phyloP scores from a whole-genome alignment of 345 rosid species.

The Passiflora organensis region DNA sequence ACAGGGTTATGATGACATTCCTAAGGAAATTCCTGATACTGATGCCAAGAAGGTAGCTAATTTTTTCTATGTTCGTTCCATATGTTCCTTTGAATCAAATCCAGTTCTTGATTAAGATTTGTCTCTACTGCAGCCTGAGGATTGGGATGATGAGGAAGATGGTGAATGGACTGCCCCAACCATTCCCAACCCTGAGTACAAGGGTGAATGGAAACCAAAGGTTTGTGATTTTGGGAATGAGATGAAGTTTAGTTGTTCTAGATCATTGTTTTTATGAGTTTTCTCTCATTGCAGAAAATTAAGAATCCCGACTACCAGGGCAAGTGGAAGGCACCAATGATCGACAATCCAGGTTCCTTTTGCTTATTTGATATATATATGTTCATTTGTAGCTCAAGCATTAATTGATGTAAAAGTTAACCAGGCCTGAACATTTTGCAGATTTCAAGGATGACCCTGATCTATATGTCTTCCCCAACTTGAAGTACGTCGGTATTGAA shows the following conservation, averaged over 20 bases:
- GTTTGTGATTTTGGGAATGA: conserved; percentile 60
- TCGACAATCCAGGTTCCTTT: conserved; percentile 91
- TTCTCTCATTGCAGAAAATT: conserved; percentile 55
- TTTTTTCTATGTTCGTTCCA: background rate
- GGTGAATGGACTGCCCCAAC: conserved; percentile 99
- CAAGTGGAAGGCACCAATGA: conserved; percentile 94
- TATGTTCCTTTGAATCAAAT: background rate
- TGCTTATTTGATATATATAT: background rate
- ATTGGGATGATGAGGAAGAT: conserved; percentile 99
- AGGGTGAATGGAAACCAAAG: conserved; percentile 92
- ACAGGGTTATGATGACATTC: conserved; percentile 93
- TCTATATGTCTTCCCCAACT: conserved; percentile 71
- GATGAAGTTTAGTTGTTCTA: conserved; percentile 2
- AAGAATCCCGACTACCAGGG: conserved; percentile 97
- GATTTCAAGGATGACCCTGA: conserved; percentile 97
- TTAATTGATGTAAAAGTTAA: conserved; percentile 40
- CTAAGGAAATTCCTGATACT: conserved; percentile 75
- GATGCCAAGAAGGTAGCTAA: conserved; percentile 78
- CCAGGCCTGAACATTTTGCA: conserved; percentile 21
- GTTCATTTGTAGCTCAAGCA: conserved; percentile 30
- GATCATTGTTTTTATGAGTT: conserved; percentile 2
- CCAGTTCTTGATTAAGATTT: conserved; percentile 10
- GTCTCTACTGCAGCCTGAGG: conserved; percentile 65
- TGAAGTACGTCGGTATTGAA: conserved; percentile 94
- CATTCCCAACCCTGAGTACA: conserved; percentile 92